Conservation (phyloP, 2,329 filamentous ascomycete genomes). For the Exophiala sideris region DNA sequence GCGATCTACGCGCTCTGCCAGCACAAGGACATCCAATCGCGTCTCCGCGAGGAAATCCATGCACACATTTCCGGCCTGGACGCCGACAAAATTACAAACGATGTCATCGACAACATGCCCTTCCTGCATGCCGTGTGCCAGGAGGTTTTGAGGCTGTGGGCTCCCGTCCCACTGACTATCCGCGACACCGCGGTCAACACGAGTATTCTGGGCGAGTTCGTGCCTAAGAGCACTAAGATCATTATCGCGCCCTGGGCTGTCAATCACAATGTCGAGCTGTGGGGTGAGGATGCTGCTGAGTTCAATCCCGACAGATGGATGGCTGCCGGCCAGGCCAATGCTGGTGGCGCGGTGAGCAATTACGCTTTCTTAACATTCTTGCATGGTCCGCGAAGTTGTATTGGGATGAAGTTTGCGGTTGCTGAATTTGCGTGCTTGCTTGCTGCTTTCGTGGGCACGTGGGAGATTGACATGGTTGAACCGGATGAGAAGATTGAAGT, state of each 20-base stretch:
- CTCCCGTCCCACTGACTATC: constrained; percentile 68
- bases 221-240: constrained; percentile 69
- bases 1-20: constrained; percentile 30
- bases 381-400: constrained; percentile 53
- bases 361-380: constrained; percentile 74
- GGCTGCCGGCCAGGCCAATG: constrained; percentile 47
- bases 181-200: constrained; percentile 65
- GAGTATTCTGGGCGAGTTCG: constrained; percentile 59
- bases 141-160: constrained; percentile 70
- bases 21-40: constrained; percentile 30
- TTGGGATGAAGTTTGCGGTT: constrained; percentile 52
- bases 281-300: constrained; percentile 69
- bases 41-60: constrained; percentile 31
- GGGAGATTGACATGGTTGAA: constrained; percentile 65
- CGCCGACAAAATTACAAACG: constrained; percentile 24
- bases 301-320: constrained; percentile 82
- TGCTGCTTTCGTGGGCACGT: constrained; percentile 71
- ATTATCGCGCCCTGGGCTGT: constrained; percentile 63
- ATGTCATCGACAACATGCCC: constrained; percentile 66
- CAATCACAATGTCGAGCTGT: constrained; percentile 66
- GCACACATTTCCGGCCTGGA: constrained; percentile 31
- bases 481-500: constrained; percentile 60
- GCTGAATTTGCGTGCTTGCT: constrained; percentile 82
- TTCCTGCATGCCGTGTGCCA: constrained; percentile 77
- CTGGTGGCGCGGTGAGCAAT: constrained; percentile 68